Conservation (phyloP, 352 stramenopile species). For the Globisporangium apiculatum region DNA sequence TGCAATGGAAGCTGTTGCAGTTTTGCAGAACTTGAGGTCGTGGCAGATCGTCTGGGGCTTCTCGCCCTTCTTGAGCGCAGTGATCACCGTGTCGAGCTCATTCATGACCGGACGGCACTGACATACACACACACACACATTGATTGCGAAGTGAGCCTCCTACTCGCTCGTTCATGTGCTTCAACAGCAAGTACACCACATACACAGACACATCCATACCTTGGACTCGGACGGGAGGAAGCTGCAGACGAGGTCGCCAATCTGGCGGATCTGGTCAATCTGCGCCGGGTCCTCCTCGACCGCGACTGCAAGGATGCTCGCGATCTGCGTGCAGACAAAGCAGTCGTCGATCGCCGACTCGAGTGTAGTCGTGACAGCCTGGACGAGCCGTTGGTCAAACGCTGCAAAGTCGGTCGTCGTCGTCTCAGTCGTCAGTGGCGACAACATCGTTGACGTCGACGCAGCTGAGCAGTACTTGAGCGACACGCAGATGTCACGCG, state of each 20-base stretch:
- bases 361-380: constrained; percentile 31
- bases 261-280: constrained; percentile 51
- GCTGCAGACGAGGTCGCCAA: constrained; percentile 53
- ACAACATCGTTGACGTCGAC: too few species aligned
- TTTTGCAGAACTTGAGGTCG: constrained; percentile 53
- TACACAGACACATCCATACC: constrained; percentile 19
- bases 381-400: constrained; percentile 21
- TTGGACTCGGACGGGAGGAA: constrained; percentile 51
- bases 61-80: constrained; percentile 60
- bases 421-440: too few species aligned
- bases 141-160: constrained; percentile 3
- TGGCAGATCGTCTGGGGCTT: constrained; percentile 49
- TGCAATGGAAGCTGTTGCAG: neutral
- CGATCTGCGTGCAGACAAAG: constrained; percentile 70
- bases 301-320: constrained; percentile 41
- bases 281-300: constrained; percentile 45
- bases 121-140: constrained; percentile 9
- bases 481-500: neutral
- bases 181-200: neutral
- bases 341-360: constrained; percentile 31
- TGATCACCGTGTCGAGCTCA: constrained; percentile 51
- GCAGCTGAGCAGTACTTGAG: too few species aligned
- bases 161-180: too few species aligned
- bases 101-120: constrained; percentile 60
- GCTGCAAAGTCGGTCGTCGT: constrained; percentile 9